Base-by-base conservation (phyloP, 2,329 filamentous ascomycete species). In the Calonectria pseudoreteaudii region DNA sequence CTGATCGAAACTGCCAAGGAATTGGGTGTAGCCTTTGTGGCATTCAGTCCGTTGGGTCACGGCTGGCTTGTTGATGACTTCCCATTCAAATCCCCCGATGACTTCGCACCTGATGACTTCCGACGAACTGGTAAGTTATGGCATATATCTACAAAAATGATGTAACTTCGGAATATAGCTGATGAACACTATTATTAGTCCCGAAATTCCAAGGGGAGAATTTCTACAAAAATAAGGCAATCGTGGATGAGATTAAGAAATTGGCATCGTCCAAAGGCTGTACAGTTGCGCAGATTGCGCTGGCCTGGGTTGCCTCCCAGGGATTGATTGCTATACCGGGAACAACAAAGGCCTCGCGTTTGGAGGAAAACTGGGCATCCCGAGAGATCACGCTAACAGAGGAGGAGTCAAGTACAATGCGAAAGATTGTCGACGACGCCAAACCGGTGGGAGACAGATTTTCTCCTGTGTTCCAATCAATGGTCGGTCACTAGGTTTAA, bases 41-140 rank as follows among this genome's bases (percentile, higher is more conserved):
- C 87, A 0, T 88, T 86, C 65, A 87, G 86, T 28, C 87, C 87
- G 0, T 77, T 88, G 0, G 87, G 87, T 0, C 86, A 88, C 36
- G 87, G 87, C 23, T 87, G 86, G 85, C 84, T 88, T 1, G 86
- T 87, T 0, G 86, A 88, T 66, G 78, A 86, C 74, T 87, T 87
- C 66, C 69, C 80, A 6, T 86, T 81, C 76, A 83, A 86, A 68
- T 80, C 82, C 0, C 86, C 86, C 0, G 87, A 87, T 10, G 88
- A 90, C 73, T 88, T 90, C 77, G 79, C 83, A 0, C 78, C 81
- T 0, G 76, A 83, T 72, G 86, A 88, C 72, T 87, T 86, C 77
- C 83, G 86, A 20, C 82, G 86, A 3, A 81, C 47, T 0, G 73
- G 84, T 86, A 69, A 74, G 83, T 81, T 8, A 10, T 10, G 10